Conservation (phyloP, 2,329 filamentous ascomycete genomes). For the Trichoderma polysporum region DNA sequence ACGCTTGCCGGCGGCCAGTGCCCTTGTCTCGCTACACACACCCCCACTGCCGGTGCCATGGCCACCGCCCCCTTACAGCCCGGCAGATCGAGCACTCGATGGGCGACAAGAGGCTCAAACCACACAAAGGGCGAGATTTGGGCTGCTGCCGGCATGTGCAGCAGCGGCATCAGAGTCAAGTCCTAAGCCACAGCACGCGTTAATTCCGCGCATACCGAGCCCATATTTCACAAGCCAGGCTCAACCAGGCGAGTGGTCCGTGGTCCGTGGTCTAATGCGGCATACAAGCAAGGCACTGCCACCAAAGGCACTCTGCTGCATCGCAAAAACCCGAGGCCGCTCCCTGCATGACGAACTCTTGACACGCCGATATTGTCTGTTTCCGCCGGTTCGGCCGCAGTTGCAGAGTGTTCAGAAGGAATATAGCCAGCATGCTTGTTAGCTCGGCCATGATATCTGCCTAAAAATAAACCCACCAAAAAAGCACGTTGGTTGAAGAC, state of each 20-base stretch:
- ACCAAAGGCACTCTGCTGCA: background rate
- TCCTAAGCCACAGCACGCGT: background rate
- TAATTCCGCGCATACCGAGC: background rate
- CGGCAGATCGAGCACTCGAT: constrained; percentile 19
- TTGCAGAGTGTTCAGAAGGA: background rate
- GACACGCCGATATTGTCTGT: background rate
- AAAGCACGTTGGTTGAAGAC: constrained; percentile 5
- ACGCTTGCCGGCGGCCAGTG: background rate
- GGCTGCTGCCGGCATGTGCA: constrained; percentile 16
- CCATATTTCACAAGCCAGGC: background rate
- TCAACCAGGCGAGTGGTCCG: too few relatives aligned
- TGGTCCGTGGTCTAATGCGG: too few relatives aligned
- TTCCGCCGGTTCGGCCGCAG: background rate
- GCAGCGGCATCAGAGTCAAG: constrained; percentile 6
- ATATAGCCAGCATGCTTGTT: background rate
- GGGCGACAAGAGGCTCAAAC: constrained; percentile 9
- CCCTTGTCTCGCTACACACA: constrained; percentile 4
- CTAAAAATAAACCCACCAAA: constrained; percentile 10
- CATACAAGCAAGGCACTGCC: background rate
- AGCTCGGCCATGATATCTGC: constrained; percentile 1
- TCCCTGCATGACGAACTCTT: background rate
- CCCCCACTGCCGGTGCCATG: constrained; percentile 9
- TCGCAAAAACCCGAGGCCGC: background rate
- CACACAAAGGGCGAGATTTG: background rate
- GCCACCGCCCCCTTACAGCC: constrained; percentile 12